Evolutionary conservation across 345 rosid genomes (phyloP).

Genomic region (Noccaea caerulescens): DNA sequence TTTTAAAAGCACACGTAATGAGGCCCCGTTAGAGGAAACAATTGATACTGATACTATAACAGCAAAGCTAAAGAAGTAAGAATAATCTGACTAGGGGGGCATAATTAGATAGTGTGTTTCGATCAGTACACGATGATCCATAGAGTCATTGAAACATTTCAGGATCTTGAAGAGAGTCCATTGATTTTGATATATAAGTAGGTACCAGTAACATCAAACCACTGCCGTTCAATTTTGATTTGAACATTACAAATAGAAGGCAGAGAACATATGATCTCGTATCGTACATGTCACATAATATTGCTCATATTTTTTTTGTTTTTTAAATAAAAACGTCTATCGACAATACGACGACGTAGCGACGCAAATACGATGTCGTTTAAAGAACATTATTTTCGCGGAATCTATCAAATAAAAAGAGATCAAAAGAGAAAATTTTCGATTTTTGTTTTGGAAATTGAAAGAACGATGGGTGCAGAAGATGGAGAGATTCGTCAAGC

Average conservation of each 20-base stretch:
- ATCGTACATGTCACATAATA: background rate
- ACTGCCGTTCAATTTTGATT: slow-evolving; percentile 19
- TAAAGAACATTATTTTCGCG: background rate
- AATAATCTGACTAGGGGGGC: no score
- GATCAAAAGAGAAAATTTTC: background rate
- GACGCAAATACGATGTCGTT: slow-evolving; percentile 13
- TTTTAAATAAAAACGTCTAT: no score
- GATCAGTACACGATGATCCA: no score
- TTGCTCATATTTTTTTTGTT: background rate
- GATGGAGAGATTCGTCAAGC: slow-evolving; percentile 33
- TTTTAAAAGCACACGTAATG: no score
- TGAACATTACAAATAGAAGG: background rate
- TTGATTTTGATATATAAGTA: background rate
- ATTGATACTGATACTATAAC: no score
- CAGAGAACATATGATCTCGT: background rate
- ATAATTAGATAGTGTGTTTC: no score
- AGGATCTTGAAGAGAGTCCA: slow-evolving; percentile 12
- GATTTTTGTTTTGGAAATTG: background rate
- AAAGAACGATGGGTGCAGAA: slow-evolving; percentile 63
- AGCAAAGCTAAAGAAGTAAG: no score
- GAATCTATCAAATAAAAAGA: background rate
- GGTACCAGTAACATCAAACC: background rate
- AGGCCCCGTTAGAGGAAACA: no score
- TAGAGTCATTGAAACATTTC: background rate
- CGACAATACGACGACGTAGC: slow-evolving; percentile 9